phyloP scores from a whole-genome alignment of 2,329 filamentous ascomycete species.

The Pleoardoris graminearum region DNA sequence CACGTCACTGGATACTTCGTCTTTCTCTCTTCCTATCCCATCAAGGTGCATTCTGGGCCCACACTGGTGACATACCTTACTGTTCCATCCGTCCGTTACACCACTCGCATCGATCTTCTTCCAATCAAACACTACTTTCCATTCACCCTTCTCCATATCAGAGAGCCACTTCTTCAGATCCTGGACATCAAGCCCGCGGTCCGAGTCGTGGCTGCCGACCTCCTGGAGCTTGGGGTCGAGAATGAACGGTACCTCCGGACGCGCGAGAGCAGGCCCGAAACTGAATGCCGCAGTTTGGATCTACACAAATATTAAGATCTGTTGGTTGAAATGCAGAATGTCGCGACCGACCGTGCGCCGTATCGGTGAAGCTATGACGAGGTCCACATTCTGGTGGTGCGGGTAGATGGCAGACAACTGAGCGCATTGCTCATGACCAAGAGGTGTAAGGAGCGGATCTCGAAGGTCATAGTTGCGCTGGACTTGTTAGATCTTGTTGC shows the following conservation, averaged over 20 bases:
- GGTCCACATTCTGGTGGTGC: conserved; percentile 60
- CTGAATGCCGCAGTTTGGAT: conserved; percentile 74
- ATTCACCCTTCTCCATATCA: conserved; percentile 54
- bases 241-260: conserved; percentile 53
- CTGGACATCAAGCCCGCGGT: conserved; percentile 63
- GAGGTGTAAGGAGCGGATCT: conserved; percentile 77
- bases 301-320: neutral
- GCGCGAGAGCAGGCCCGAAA: conserved; percentile 59
- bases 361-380: conserved; percentile 77
- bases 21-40: too few relatives aligned
- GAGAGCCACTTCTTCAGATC: conserved; percentile 49
- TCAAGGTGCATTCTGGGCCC: too few relatives aligned
- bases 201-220: conserved; percentile 72
- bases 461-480: conserved; percentile 63
- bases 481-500: conserved; percentile 46
- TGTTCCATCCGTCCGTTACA: conserved; percentile 71
- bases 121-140: conserved; percentile 56
- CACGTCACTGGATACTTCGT: too few relatives aligned
- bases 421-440: conserved; percentile 76
- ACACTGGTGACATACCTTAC: conserved; percentile 54
- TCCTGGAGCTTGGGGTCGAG: conserved; percentile 79
- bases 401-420: conserved; percentile 66
- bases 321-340: neutral
- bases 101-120: conserved; percentile 61
- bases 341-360: conserved; percentile 61